phyloP scores from a whole-genome alignment of 257 asterid genomes.

The Echium plantagineum region DNA sequence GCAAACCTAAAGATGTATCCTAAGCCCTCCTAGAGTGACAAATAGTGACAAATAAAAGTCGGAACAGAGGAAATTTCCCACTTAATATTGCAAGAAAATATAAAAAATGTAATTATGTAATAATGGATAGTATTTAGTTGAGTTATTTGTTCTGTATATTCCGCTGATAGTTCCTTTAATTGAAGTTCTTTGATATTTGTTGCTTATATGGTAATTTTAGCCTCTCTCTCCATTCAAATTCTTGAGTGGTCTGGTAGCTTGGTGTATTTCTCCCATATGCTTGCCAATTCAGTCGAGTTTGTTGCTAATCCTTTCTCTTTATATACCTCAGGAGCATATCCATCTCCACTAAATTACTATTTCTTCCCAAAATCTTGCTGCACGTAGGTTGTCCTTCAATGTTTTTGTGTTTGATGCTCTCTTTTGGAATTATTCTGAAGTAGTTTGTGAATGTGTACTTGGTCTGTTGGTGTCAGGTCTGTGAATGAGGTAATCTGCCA shows the following conservation, averaged over 20 bases:
- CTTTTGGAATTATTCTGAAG: slow-evolving; percentile 2
- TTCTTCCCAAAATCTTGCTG: slow-evolving; percentile 98
- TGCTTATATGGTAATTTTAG: too few relatives aligned
- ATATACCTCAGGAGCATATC: slow-evolving; percentile 78
- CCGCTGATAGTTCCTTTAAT: too few relatives aligned
- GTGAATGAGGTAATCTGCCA: slow-evolving; percentile 97
- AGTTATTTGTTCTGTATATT: too few relatives aligned
- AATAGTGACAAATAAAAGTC: too few relatives aligned
- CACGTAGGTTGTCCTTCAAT: slow-evolving; percentile 78
- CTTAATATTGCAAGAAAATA: too few relatives aligned
- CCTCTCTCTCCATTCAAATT: not conserved
- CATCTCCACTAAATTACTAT: slow-evolving; percentile 88
- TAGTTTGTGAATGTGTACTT: slow-evolving; percentile 12
- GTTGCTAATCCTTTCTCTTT: slow-evolving; percentile 5
- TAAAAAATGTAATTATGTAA: too few relatives aligned
- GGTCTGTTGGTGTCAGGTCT: slow-evolving; percentile 48
- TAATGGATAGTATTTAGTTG: too few relatives aligned
- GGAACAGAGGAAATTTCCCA: too few relatives aligned
- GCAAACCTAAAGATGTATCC: too few relatives aligned
- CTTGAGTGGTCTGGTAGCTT: too few relatives aligned
- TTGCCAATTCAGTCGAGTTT: not conserved
- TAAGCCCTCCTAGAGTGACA: too few relatives aligned
- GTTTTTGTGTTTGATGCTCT: slow-evolving; percentile 10
- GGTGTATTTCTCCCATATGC: not conserved
- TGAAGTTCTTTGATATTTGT: too few relatives aligned